phyloP scores from a whole-genome alignment of 2,329 filamentous ascomycete species.

The Aciculosporium take region DNA sequence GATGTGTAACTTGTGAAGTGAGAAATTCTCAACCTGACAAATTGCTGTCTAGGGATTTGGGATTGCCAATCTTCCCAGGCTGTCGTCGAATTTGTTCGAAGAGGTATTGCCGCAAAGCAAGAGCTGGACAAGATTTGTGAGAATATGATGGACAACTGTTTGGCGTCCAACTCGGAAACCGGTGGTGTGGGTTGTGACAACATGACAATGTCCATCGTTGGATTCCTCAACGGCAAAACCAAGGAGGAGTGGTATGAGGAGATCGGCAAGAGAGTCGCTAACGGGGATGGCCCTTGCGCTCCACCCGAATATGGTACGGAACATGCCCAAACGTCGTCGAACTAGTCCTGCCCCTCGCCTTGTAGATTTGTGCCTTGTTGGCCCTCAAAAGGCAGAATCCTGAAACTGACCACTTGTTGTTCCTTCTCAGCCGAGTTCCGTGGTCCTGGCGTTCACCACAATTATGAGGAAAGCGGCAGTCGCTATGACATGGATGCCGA shows the following conservation, averaged over 20 bases:
- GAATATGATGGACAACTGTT: slow-evolving; percentile 99
- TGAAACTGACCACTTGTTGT: slow-evolving; percentile 14
- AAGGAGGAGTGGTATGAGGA: slow-evolving; percentile 98
- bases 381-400: slow-evolving; percentile 1
- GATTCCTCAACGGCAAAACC: slow-evolving; percentile 75
- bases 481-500: slow-evolving; percentile 65
- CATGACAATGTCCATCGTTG: slow-evolving; percentile 95
- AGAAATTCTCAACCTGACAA: neutral
- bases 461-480: slow-evolving; percentile 66
- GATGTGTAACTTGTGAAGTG: neutral
- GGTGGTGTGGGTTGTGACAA: slow-evolving; percentile 98
- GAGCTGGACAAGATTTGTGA: slow-evolving; percentile 90
- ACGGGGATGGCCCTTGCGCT: slow-evolving; percentile 94
- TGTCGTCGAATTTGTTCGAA: slow-evolving; percentile 89
- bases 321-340: slow-evolving; percentile 20
- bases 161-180: slow-evolving; percentile 94
- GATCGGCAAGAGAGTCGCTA: slow-evolving; percentile 83
- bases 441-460: slow-evolving; percentile 67
- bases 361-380: slow-evolving; percentile 8
- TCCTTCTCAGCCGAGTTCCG: slow-evolving; percentile 59
- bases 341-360: slow-evolving; percentile 4
- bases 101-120: slow-evolving; percentile 93
- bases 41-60: slow-evolving; percentile 66
- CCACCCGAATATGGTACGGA: slow-evolving; percentile 97
- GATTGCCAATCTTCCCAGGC: slow-evolving; percentile 98